Base-by-base conservation (phyloP, 1,139 yeast genomes). In the Kodamaea ohmeri region DNA sequence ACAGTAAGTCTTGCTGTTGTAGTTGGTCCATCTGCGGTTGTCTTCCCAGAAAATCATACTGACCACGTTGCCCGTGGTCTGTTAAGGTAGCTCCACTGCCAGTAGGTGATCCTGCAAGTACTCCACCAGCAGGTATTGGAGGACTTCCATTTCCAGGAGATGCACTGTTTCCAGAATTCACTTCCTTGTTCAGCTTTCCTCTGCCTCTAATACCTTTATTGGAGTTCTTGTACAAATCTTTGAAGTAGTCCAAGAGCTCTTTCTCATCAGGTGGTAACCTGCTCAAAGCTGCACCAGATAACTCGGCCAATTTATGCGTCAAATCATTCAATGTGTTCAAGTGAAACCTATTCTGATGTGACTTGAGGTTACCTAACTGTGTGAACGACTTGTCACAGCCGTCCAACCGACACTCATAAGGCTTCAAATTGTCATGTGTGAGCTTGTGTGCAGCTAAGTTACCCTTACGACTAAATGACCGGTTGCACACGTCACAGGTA, bases 281-380 rank as follows among this genome's bases (percentile, higher is more conserved):
- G 21, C 69, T 70, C 43, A 85, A 67, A 14, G 67, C 70, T 8
- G 55, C 49, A 0, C 72, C 69, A 39, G 62, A 58, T 29, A 80
- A 58, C 47, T 78, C 81, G 0, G 89, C 89, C 45, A 83, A 62
- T 47, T 73, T 77, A 36, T 67, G 71, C 5, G 94, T 85, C 49
- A 88, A 64, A 34, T 67, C 67, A 48, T 77, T 78, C 48, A 90
- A 71, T 0, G 94, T 80, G 13, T 77, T 78, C 45, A 79, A 63
- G 61, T 90, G 97, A 56, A 89, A 88, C 51, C 90, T 72, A 61
- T 89, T 90, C 56, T 90, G 97, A 60, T 90, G 97, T 0, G 95
- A 85, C 61, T 90, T 90, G 65, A 90, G 73, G 57, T 90, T 90
- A 2, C 97, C 97, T 49, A 89, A 69, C 63, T 90, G 97, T 0